Base-by-base conservation (phyloP, 192 early-diverging fungal genomes). In the Diversispora epigaea region DNA sequence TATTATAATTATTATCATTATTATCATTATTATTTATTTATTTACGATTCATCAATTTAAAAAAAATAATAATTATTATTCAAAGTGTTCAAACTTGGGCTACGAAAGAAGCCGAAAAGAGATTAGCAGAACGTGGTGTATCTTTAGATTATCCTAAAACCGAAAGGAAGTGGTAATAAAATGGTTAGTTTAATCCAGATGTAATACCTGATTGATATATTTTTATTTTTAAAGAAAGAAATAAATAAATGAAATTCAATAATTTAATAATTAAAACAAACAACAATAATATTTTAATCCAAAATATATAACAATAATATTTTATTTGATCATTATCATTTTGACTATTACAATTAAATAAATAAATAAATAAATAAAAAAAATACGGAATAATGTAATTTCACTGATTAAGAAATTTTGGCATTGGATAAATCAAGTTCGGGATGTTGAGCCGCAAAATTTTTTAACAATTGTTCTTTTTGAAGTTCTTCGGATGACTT, bases 401-500 rank as follows among this genome's bases (percentile, higher is more conserved):
- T 10, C 19, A 63, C 14, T 66, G 11, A 40, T 75, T 46, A 75
- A 55, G 73, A 75, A 52, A 75, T 75, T 65, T 64, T 75, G 15
- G 73, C 73, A n/a, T 75, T 75, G 5, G 73, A 65, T 6, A 75
- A 65, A 65, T 75, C 73, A 47, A 75, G 44, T 55, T 75, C 73
- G 5, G 73, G 73, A 65, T 75, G 73, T 52, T 63, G 61, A 19
- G 60, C 76, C 77, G 93, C 84, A 79, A 96, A 96, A 77, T 90
- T 90, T 70, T 88, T 83, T 19, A 96, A 82, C 60, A 92, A 89
- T 10, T 92, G 89, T 58, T 84, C 80, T 79, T 95, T 94, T 75
- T 91, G 88, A 41, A 86, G 54, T 55, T 93, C 91, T 45, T 96
- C 95, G 77, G 90, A 93, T 21, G 91, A 83, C 7, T 93, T 92